A percentile compares a stretch with the other conserved stretches of the same genome.
These are phyloP conservation scores for Yamadazyma diddensiae DNA, from an alignment of 1,139 yeast species.

Conservation along the genomic window DNA sequence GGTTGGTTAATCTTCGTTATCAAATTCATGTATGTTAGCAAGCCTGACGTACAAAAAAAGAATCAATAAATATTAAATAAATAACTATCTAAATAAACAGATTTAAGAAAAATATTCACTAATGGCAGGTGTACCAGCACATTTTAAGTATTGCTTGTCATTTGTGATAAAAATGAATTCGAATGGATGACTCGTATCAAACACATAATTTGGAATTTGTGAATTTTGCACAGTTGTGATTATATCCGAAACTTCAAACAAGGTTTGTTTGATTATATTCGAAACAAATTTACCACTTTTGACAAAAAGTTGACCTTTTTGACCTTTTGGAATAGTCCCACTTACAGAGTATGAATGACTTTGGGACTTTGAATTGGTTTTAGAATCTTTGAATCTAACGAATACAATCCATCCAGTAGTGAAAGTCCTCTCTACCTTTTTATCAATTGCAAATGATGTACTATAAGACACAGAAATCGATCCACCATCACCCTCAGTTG, in stretches of 20 bases:
- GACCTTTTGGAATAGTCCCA: slow-evolving; percentile 12
- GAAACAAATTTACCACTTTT: slow-evolving; percentile 9
- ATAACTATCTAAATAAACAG: too few relatives aligned
- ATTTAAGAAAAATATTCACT: too few relatives aligned
- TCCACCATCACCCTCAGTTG: slow-evolving; percentile 15
- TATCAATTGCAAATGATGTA: slow-evolving; percentile 5
- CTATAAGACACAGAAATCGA: slow-evolving; percentile 11
- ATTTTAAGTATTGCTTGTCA: too few relatives aligned
- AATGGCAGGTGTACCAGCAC: too few relatives aligned
- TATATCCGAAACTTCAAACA: slow-evolving; percentile 4
- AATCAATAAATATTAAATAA: slow-evolving; percentile 19
- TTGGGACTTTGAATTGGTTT: slow-evolving; percentile 1
- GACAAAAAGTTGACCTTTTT: slow-evolving; percentile 13
- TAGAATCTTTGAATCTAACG: slow-evolving; percentile 4
- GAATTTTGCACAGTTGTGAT: slow-evolving; percentile 3
- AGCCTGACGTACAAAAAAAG: slow-evolving; percentile 29
- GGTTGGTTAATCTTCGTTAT: slow-evolving; percentile 77
- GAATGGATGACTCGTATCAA: slow-evolving; percentile 8
- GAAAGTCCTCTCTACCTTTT: slow-evolving; percentile 6
- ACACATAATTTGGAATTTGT: slow-evolving; percentile 2
- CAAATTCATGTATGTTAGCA: slow-evolving; percentile 54
- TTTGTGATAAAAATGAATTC: slow-evolving; percentile 11
- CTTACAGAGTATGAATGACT: slow-evolving; percentile 7
- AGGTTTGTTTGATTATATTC: slow-evolving; percentile 8
- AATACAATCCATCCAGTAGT: slow-evolving; percentile 7